These are phyloP conservation scores for Tanacetum coccineum DNA, from an alignment of 129 eudicot genomes.

Conservation along the genomic window DNA sequence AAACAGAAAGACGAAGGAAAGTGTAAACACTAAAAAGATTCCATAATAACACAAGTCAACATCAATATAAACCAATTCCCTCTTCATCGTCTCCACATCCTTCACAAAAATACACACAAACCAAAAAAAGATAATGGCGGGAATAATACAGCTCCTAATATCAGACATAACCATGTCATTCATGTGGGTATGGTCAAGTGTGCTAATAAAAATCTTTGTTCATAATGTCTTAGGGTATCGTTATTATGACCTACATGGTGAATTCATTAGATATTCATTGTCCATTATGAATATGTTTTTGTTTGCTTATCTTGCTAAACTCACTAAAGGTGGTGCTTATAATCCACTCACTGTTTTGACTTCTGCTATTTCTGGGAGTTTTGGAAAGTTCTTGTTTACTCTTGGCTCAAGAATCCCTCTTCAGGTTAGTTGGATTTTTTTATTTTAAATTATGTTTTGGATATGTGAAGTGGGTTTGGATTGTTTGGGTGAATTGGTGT, in stretches of 20 bases:
- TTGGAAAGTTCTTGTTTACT: slow-evolving; percentile 50
- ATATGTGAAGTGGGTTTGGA: not conserved
- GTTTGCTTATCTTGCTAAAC: slow-evolving; percentile 52
- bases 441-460: not conserved
- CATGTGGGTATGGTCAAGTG: slow-evolving; percentile 94
- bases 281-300: slow-evolving; percentile 64
- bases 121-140: slow-evolving; percentile 23
- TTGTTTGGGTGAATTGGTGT: not conserved
- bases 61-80: not conserved
- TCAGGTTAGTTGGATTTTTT: slow-evolving; percentile 43
- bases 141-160: slow-evolving; percentile 28
- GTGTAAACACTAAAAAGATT: slow-evolving; percentile 8
- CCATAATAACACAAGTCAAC: slow-evolving; percentile 14
- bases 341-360: slow-evolving; percentile 77
- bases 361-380: slow-evolving; percentile 59
- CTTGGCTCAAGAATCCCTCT: slow-evolving; percentile 76
- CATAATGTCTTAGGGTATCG: slow-evolving; percentile 41
- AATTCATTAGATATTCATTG: slow-evolving; percentile 38
- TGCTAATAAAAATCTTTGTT: slow-evolving; percentile 51
- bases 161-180: slow-evolving; percentile 61
- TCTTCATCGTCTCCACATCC: not conserved
- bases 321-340: slow-evolving; percentile 66
- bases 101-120: not conserved
- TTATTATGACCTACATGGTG: slow-evolving; percentile 36
- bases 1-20: slow-evolving; percentile 8